Evolutionary conservation across 1,139 yeast species (phyloP).

Genomic region (Yamadazyma kanchanaburiensis): DNA sequence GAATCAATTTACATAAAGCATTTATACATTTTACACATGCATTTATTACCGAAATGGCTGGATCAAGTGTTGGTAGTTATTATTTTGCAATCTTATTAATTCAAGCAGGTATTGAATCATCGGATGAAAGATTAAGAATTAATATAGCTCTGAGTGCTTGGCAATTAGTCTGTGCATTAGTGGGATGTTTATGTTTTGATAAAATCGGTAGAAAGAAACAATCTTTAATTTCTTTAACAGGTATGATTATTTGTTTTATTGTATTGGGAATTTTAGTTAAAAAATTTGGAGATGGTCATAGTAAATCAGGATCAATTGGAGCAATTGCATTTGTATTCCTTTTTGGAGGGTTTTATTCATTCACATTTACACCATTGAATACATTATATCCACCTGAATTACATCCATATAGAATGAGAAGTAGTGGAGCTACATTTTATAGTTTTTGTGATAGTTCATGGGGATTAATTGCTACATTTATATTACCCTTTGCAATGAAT

Average conservation of each 20-base stretch:
- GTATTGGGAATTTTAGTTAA: conserved; percentile 13
- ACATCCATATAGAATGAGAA: conserved; percentile 12
- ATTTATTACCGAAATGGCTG: conserved; percentile 14
- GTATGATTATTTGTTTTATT: conserved; percentile 11
- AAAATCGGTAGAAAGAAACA: conserved; percentile 13
- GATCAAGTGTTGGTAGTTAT: conserved; percentile 15
- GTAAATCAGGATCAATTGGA: conserved; percentile 12
- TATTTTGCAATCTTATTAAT: conserved; percentile 12
- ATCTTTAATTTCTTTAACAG: conserved; percentile 8
- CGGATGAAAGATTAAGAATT: conserved; percentile 10
- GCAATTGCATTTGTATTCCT: conserved; percentile 15
- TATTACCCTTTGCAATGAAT: conserved; percentile 13
- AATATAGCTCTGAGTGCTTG: conserved; percentile 13
- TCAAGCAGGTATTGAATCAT: conserved; percentile 11
- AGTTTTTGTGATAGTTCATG: conserved; percentile 6
- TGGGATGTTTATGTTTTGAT: conserved; percentile 11
- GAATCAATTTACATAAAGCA: conserved; percentile 10
- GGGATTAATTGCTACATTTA: conserved; percentile 12
- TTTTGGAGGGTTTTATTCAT: conserved; percentile 14
- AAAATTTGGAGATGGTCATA: conserved; percentile 12
- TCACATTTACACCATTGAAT: conserved; percentile 14
- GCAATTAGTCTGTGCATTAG: conserved; percentile 11
- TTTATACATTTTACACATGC: conserved; percentile 12
- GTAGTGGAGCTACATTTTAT: conserved; percentile 9
- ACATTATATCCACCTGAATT: conserved; percentile 13